Conservation (phyloP, 78 protist genomes). For the Speleostelium caveatum region DNA sequence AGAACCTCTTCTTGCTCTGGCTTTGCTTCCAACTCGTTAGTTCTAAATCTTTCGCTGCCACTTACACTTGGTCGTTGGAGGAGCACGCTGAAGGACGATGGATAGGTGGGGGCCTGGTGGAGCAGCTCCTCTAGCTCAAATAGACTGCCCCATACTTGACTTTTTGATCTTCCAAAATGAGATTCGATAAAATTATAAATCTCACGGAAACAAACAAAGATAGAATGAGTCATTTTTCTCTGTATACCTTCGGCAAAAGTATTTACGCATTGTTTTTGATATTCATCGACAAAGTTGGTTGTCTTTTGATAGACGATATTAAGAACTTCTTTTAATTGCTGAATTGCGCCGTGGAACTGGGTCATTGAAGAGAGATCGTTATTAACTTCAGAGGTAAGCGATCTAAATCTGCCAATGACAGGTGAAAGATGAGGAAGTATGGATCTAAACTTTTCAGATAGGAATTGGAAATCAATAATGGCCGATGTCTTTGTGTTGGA, state of each 20-base stretch:
- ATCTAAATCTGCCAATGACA: constrained; percentile 22
- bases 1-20: constrained; percentile 69
- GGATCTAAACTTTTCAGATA: too few species aligned
- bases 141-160: neutral
- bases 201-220: neutral
- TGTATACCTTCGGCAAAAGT: constrained; percentile 17
- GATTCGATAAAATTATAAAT: constrained; percentile 11
- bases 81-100: constrained; percentile 20
- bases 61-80: constrained; percentile 50
- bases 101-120: neutral
- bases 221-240: neutral
- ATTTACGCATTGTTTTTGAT: neutral
- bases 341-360: constrained; percentile 62
- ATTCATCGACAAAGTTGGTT: constrained; percentile 1
- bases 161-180: neutral
- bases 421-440: constrained; percentile 21
- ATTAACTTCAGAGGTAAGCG: neutral
- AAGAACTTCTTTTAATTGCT: constrained; percentile 41
- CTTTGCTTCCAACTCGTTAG: constrained; percentile 67
- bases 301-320: constrained; percentile 34
- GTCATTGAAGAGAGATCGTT: constrained; percentile 15
- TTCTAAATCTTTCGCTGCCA: constrained; percentile 58
- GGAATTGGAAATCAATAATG: neutral
- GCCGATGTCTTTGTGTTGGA: neutral
- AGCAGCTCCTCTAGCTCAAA: neutral